These are phyloP conservation scores for Ascomycota sp. DNA, from an alignment of 2,329 filamentous ascomycete species.

Conservation along the genomic window DNA sequence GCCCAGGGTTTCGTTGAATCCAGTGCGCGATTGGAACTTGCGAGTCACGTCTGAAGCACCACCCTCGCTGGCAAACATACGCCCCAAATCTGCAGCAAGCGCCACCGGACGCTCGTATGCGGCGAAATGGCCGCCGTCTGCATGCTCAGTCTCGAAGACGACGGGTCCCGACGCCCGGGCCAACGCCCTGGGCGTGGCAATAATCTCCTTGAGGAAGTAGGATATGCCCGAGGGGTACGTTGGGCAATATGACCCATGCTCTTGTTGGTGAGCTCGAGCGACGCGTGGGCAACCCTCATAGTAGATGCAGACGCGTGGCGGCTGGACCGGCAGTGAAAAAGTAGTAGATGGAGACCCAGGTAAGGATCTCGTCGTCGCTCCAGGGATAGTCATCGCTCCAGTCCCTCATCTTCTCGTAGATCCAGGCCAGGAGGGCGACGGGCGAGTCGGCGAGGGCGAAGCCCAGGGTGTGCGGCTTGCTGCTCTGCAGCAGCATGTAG, in stretches of 20 bases:
- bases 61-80: slow-evolving; percentile 35
- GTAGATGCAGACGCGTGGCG: slow-evolving; percentile 48
- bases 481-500: slow-evolving; percentile 21
- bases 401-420: slow-evolving; percentile 56
- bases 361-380: slow-evolving; percentile 57
- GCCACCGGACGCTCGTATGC: slow-evolving; percentile 34
- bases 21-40: background rate
- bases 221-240: slow-evolving; percentile 24
- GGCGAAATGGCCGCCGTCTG: slow-evolving; percentile 39
- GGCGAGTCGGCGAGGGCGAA: slow-evolving; percentile 52
- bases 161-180: slow-evolving; percentile 36
- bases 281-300: slow-evolving; percentile 37
- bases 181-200: slow-evolving; percentile 32
- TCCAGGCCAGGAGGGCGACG: slow-evolving; percentile 52
- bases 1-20: background rate
- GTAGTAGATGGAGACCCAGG: slow-evolving; percentile 55
- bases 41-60: slow-evolving; percentile 16
- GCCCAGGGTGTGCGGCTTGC: slow-evolving; percentile 52
- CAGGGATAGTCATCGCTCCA: slow-evolving; percentile 56
- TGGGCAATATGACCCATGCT: slow-evolving; percentile 9
- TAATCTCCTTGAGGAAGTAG: slow-evolving; percentile 37
- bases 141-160: slow-evolving; percentile 31
- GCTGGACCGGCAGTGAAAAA: slow-evolving; percentile 50
- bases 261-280: slow-evolving; percentile 4
- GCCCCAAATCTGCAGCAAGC: slow-evolving; percentile 29